Base-by-base conservation (phyloP, 441 rosid genomes). In the Populus hybrid region DNA sequence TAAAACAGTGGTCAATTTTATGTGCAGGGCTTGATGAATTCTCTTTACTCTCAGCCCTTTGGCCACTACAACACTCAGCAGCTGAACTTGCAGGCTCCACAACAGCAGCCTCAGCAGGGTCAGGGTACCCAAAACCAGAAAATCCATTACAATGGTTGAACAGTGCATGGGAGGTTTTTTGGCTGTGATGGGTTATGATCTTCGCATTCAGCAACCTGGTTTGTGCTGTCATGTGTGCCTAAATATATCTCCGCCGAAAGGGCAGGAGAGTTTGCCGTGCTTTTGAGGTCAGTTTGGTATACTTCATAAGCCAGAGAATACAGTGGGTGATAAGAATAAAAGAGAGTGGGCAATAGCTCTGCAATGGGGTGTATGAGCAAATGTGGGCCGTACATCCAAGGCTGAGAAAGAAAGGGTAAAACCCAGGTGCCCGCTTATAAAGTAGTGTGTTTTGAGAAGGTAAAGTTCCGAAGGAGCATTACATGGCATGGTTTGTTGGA, bases 61-160 rank as follows among this genome's bases (percentile, higher is more conserved):
- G 29, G 90, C 66, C 98, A 89, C 77, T 94, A 92, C 90, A 92
- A 88, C 87, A 84, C 92, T 12, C 96, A 91, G 85, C 97, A 97
- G 9, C 79, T 84, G 74, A 92, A 90, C 78, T 76, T 92, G 85
- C 93, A 89, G 74, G 84, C 91, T 68, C 77, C 90, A 24, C 97
- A 90, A 64, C 94, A 84, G 68, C 92, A 87, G 81, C 83, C 98
- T 66, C 98, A 88, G 83, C 97, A 87, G 84, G 91, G 90, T 72
- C 99, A 89, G 80, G 89, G 92, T 75, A 84, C 96, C 70, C 97
- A 93, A 81, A 94, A 91, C 89, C 94, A 91, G 86, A 94, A 90
- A 84, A 84, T 83, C 75, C 94, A 90, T 81, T 92, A 88, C 83
- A 92, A 88, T 85, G 98, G 99, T 90, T 95, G 87, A 92, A 65